Base-by-base conservation (phyloP, 371 early-diverging fungal species). In the Circinella minor region DNA sequence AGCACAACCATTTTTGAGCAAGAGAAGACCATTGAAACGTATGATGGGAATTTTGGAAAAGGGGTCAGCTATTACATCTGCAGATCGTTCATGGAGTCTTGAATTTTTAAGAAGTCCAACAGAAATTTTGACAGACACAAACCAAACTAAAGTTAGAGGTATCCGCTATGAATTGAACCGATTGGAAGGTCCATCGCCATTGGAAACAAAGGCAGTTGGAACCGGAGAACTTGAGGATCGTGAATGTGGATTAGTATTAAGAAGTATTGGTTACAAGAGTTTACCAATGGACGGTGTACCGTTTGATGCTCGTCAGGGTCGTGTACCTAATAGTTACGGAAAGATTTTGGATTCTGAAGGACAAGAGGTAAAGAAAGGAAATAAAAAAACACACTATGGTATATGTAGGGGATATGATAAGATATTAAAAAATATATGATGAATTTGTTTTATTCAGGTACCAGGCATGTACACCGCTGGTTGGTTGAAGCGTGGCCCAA, bases 401-500 rank as follows among this genome's bases (percentile, higher is more conserved):
- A 43, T 43, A 43, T 43, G 6, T 43, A 43, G 27, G 63, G 48
- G 55, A 34, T 55, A 51, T 18, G 64, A 49, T 4, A 11, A 64
- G 11, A 9, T 9, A 11, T 9, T 11, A 43, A 43, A 43, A 43
- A 55, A 27, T 17, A 36, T 36, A 15, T 46, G n/a, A 3, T 47
- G 3, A 36, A n/a, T 38, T 36, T 43, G 43, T 27, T 18, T 51
- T 6, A n/a, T n/a, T 10, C 37, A 84, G 83, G 74, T 88, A 3
- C 86, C 88, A 7, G 91, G 93, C 0, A 70, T 94, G 63, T 98
- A 97, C 68, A 93, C 92, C 0, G 78, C 98, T 4, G 98, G 98
- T 0, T 99, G 99, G 99, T 73, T 96, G 34, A 99, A 98, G 75
- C 90, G 93, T 17, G 98, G 99, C 0, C 96, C 98, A 17, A 88